These are phyloP conservation scores for Ceratorhiza oryzae-sativae DNA, from an alignment of 1,284 basidiomycete genomes.

Conservation along the genomic window DNA sequence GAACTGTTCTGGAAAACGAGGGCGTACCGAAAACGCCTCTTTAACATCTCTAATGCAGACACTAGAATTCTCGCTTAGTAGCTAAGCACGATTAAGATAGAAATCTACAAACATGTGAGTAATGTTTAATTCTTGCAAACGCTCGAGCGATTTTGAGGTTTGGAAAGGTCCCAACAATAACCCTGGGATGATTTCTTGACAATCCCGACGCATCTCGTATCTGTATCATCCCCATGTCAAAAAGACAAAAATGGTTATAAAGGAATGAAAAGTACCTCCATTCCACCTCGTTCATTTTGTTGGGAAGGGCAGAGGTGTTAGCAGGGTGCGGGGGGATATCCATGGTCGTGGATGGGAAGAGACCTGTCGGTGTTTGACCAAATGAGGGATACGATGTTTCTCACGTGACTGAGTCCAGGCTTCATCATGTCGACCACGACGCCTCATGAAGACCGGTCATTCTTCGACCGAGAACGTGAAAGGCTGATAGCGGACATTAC, in stretches of 20 bases:
- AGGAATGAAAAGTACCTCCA: slow-evolving; percentile 18
- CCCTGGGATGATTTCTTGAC: slow-evolving; percentile 88
- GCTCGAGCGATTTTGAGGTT: slow-evolving; percentile 78
- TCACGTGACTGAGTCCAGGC: slow-evolving; percentile 20
- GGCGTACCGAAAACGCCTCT: slow-evolving; percentile 85
- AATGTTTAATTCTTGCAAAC: slow-evolving; percentile 68
- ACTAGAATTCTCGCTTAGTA: slow-evolving; percentile 54
- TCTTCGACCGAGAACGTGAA: slow-evolving; percentile 81
- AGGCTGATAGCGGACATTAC: slow-evolving; percentile 74
- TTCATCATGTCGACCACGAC: slow-evolving; percentile 52
- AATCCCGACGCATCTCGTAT: slow-evolving; percentile 94
- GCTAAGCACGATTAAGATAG: background rate
- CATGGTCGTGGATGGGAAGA: slow-evolving; percentile 25
- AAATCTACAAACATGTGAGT: slow-evolving; percentile 80
- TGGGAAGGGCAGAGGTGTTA: background rate
- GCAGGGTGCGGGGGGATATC: slow-evolving; percentile 9
- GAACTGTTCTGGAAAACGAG: slow-evolving; percentile 84
- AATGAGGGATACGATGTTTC: slow-evolving; percentile 9
- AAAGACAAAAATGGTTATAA: background rate
- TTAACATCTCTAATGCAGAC: slow-evolving; percentile 87
- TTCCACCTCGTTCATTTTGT: slow-evolving; percentile 28
- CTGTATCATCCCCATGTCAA: slow-evolving; percentile 52
- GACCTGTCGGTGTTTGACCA: slow-evolving; percentile 18
- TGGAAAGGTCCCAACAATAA: slow-evolving; percentile 89
- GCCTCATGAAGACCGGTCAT: slow-evolving; percentile 63